Evolutionary conservation across 768 basidiomycete genomes (phyloP).

Genomic region (Gloeophyllum trabeum): DNA sequence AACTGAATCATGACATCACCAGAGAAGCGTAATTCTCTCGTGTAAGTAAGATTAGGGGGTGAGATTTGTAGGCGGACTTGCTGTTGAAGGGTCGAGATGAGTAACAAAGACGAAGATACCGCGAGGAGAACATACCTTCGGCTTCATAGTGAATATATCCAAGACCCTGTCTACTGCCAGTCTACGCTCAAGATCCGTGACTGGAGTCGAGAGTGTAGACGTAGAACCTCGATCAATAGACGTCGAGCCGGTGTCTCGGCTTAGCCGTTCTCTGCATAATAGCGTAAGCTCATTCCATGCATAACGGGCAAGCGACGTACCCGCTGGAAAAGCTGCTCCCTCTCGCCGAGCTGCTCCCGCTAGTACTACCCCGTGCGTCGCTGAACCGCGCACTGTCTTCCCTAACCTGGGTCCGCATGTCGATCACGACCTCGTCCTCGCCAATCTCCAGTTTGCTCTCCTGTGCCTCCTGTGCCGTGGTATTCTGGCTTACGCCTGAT

Average conservation of each 20-base stretch:
- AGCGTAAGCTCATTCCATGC: conserved; percentile 2
- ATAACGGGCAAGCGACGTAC: conserved; percentile 25
- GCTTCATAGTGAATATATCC: conserved; percentile 93
- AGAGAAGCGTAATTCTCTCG: conserved; percentile 65
- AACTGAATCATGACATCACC: conserved; percentile 66
- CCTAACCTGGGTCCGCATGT: conserved; percentile 30
- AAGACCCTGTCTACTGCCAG: conserved; percentile 69
- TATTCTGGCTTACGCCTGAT: too few relatives aligned
- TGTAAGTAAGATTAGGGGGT: conserved; percentile 68
- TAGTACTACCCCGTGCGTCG: conserved; percentile 24
- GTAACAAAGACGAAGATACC: conserved; percentile 1
- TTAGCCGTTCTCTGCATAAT: conserved; percentile 39
- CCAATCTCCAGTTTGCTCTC: too few relatives aligned
- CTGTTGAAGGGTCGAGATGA: conserved; percentile 27
- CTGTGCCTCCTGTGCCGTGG: too few relatives aligned
- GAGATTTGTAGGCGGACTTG: conserved; percentile 85
- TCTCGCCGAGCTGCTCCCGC: conserved; percentile 38
- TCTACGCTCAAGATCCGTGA: conserved; percentile 72
- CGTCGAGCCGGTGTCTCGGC: conserved; percentile 46
- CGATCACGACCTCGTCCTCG: conserved; percentile 51
- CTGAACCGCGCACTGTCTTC: conserved; percentile 4
- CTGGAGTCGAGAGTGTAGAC: conserved; percentile 40
- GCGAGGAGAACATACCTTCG: conserved; percentile 48
- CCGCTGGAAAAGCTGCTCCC: conserved; percentile 40
- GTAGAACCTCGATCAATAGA: conserved; percentile 41